phyloP scores from a whole-genome alignment of 495 filamentous ascomycete species.

The Barbatosphaeria neglecta region DNA sequence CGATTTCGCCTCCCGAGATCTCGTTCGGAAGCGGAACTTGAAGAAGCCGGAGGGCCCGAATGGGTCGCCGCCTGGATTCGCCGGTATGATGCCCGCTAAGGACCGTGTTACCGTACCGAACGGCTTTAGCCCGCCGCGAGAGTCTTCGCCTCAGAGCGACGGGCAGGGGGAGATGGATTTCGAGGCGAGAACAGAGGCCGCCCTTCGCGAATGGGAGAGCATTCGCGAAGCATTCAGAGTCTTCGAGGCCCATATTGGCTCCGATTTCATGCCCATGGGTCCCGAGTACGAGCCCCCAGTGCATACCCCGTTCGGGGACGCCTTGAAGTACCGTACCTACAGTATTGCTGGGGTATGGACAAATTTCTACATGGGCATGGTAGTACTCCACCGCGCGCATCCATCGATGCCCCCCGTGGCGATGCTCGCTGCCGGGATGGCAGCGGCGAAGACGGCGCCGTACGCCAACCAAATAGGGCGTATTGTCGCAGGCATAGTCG shows the following conservation, averaged over 20 bases:
- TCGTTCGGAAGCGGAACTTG: slow-evolving; percentile 60
- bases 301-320: slow-evolving; percentile 63
- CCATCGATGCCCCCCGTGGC: slow-evolving; percentile 87
- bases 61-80: slow-evolving; percentile 33
- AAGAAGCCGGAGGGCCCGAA: slow-evolving; percentile 27
- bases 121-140: slow-evolving; percentile 40
- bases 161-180: slow-evolving; percentile 32
- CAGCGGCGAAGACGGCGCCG: slow-evolving; percentile 52
- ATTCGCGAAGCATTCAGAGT: slow-evolving; percentile 60
- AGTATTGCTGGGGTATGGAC: slow-evolving; percentile 77
- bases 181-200: slow-evolving; percentile 51
- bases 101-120: slow-evolving; percentile 40
- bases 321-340: slow-evolving; percentile 73
- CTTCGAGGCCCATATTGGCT: slow-evolving; percentile 54
- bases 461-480: slow-evolving; percentile 68
- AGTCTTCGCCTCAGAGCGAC: slow-evolving; percentile 21
- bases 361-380: slow-evolving; percentile 70
- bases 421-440: slow-evolving; percentile 68
- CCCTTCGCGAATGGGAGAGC: slow-evolving; percentile 66
- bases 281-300: slow-evolving; percentile 53
- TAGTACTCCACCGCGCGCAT: slow-evolving; percentile 65
- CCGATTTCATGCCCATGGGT: slow-evolving; percentile 67
- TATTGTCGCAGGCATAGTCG: slow-evolving; percentile 62
- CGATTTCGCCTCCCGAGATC: slow-evolving; percentile 68
- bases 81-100: slow-evolving; percentile 52